Base-by-base conservation (phyloP, 306 rosid genomes). In the Gynostemma pentaphyllum region DNA sequence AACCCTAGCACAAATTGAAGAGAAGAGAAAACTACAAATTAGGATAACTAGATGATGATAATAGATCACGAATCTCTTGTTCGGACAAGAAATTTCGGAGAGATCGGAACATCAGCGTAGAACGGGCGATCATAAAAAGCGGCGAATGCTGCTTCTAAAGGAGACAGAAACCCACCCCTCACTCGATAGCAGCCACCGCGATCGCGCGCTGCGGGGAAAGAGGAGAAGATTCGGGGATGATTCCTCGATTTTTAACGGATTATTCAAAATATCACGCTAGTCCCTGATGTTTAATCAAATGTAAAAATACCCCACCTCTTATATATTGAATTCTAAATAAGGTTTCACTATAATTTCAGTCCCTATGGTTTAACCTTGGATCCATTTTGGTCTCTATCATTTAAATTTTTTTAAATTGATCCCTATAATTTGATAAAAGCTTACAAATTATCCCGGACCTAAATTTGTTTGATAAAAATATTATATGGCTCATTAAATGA, bases 111-210 rank as follows among this genome's bases (percentile, higher is more conserved):
- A 21, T 5, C 2, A 18, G 30, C 8, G 50, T 19, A 24, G 39
- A 45, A 29, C 4, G 12, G 26, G 40, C 5, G 6, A 41, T 7
- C 24, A 27, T 15, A 11, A 47, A 14, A 37, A 52, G 21, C 63
- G 42, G 71, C 71, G 32, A 67, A 42, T 40, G 46, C 63, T 39
- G 71, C 41, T 67, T 67, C 71, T 6, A 12, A 41, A 37, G 41
- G 63, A 15, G 24, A 67, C 24, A 52, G 50, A 41, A 50, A 36
- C 24, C 41, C 36, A 36, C 24, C 41, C 36, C 63, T 41, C 68
- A 21, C 68, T 26, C 41, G 9, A 26, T 67, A 52, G 71, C 52
- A 67, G 70, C 14, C 49, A 51, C 30, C 62, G 62, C 11, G 63
- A 16, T 40, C 64, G n/a, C n/a, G n/a, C n/a, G 63, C 51, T 24